Evolutionary conservation across 805 yeast genomes (phyloP).

Genomic region (Teunomyces cretensis): DNA sequence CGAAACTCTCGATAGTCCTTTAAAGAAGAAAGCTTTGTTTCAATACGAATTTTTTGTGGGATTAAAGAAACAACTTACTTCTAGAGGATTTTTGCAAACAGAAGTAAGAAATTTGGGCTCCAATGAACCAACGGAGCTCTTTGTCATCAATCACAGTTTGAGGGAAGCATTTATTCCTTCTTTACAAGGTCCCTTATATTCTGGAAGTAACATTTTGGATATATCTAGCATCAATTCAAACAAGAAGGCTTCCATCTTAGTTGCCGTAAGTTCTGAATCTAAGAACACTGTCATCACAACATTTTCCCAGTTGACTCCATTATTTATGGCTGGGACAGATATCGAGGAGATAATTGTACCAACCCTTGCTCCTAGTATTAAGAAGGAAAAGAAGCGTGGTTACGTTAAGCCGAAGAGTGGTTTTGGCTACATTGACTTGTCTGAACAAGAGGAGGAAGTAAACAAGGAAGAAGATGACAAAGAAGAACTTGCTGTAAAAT

Average conservation of each 20-base stretch:
- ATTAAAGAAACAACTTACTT: constrained; percentile 13
- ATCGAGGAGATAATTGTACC: not conserved
- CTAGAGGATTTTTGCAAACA: constrained; percentile 7
- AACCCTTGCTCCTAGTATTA: not conserved
- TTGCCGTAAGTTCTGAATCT: constrained; percentile 9
- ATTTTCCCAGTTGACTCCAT: constrained; percentile 26
- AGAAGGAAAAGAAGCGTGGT: not conserved
- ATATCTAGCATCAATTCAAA: constrained; percentile 14
- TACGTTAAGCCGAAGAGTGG: constrained; percentile 24
- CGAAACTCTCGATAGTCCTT: constrained; percentile 11
- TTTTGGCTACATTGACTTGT: constrained; percentile 27
- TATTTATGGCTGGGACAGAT: constrained; percentile 19
- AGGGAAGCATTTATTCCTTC: constrained; percentile 8
- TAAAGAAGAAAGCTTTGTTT: constrained; percentile 13
- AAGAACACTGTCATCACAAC: not conserved
- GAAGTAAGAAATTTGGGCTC: constrained; percentile 11
- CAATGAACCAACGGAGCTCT: constrained; percentile 8
- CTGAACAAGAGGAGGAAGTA: constrained; percentile 5
- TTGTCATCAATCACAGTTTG: constrained; percentile 12
- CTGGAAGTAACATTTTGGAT: constrained; percentile 9
- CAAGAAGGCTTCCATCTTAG: constrained; percentile 15
- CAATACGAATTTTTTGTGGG: constrained; percentile 18
- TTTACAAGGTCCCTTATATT: constrained; percentile 27
- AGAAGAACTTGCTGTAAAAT: not conserved
- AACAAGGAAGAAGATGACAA: constrained; percentile 6